phyloP scores from a whole-genome alignment of 2,329 filamentous ascomycete species.

The Fusarium fujikuroi region DNA sequence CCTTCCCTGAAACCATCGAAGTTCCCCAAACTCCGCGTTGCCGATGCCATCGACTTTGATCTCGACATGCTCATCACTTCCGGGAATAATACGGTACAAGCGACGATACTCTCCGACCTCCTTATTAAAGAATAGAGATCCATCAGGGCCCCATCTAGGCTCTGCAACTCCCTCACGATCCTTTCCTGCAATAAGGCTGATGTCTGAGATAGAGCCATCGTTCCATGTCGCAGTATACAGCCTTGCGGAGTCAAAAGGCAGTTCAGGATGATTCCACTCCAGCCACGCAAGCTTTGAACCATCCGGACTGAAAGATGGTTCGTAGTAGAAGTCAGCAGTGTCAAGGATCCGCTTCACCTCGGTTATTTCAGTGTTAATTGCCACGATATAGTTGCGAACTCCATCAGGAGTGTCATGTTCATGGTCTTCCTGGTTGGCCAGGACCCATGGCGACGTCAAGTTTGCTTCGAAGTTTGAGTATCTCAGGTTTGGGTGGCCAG shows the following conservation, averaged over 20 bases:
- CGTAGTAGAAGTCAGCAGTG: constrained; percentile 64
- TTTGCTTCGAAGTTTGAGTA: constrained; percentile 60
- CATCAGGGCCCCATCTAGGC: constrained; percentile 62
- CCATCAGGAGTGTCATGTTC: constrained; percentile 46
- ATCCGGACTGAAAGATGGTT: constrained; percentile 60
- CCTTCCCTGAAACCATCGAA: constrained; percentile 48
- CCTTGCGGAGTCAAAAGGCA: constrained; percentile 61
- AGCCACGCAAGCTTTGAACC: constrained; percentile 61
- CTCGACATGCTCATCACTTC: constrained; percentile 40
- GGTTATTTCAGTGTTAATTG: constrained; percentile 54
- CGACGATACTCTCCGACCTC: constrained; percentile 60
- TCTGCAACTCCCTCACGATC: constrained; percentile 58
- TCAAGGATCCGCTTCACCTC: constrained; percentile 52
- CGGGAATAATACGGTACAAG: constrained; percentile 54
- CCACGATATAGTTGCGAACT: constrained; percentile 54
- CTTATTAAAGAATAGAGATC: constrained; percentile 59
- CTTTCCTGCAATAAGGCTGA: constrained; percentile 54
- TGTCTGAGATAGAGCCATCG: constrained; percentile 45
- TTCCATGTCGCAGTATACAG: constrained; percentile 58
- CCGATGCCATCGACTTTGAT: constrained; percentile 54
- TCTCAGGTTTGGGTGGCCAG: constrained; percentile 50
- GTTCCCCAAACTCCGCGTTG: constrained; percentile 53
- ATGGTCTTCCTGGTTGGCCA: constrained; percentile 66
- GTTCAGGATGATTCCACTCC: constrained; percentile 64
- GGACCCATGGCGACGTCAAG: constrained; percentile 53